Evolutionary conservation across 1,284 basidiomycete genomes (phyloP), one percentile per base, ranked within the genome.

Genomic region (Fomitiporia mediterranea): DNA sequence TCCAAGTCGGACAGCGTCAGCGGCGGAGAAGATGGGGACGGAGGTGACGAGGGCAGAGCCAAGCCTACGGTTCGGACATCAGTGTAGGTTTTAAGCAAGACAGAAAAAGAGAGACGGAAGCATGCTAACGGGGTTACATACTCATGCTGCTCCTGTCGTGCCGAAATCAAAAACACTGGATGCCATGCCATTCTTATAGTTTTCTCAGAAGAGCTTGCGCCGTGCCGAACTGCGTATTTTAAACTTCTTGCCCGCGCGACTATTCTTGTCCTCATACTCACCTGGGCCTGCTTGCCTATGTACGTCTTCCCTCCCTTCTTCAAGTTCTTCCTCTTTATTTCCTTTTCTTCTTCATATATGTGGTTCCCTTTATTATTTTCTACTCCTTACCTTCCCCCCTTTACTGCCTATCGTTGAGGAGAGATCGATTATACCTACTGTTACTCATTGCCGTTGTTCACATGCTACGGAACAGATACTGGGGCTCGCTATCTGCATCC

Each of bases 401-500:
- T n/a, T n/a, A n/a, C n/a, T n/a, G n/a, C n/a, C n/a, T n/a, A n/a
- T n/a, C n/a, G n/a, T n/a, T 37, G 35, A 37, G 11, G n/a, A 11
- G 35, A 11, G 35, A 37, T 37, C 2, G 11, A 11, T 37, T 9
- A n/a, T 37, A n/a, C 17, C 17, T 37, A 17, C 11, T 37, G 35
- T 2, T 37, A 17, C 4, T 37, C 35, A 17, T 11, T n/a, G 17
- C 35, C 13, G 35, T n/a, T 13, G 17, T n/a, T n/a, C 3, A 37
- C 35, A 13, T 37, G 13, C 35, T 8, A 21, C 34, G 3, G 27
- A 3, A 9, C 59, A 70, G 69, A 0, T 78, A 76, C 62, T 78
- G 75, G 75, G 76, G 74, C 17, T 74, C 73, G 8, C 66, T 75
- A 60, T 63, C 68, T 58, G 61, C 61, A 44, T 63, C 65, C 15